These are phyloP conservation scores for Kalmanozyma brasiliensis DNA, from an alignment of 1,284 basidiomycete species.

Conservation along the genomic window DNA sequence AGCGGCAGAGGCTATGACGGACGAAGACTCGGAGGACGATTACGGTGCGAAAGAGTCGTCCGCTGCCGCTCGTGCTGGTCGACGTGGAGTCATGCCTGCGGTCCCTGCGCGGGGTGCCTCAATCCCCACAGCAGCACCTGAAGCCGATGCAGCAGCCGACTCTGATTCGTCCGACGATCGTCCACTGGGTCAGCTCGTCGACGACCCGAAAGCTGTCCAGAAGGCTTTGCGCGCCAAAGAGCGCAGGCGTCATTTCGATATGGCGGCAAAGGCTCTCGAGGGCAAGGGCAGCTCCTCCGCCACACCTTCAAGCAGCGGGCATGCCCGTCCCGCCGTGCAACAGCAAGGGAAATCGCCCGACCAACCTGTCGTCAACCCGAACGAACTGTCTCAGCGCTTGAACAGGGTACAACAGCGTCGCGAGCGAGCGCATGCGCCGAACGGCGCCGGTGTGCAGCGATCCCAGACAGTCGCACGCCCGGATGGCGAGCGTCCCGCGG, in stretches of 20 bases:
- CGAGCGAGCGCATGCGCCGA: conserved; percentile 19
- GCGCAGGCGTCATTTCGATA: conserved; percentile 41
- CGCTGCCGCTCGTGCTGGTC: conserved; percentile 9
- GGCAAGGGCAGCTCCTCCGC: conserved; percentile 22
- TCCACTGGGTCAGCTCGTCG: conserved; percentile 44
- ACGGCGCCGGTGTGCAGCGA: conserved; percentile 29
- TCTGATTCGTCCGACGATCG: conserved; percentile 51
- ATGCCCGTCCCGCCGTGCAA: conserved; percentile 13
- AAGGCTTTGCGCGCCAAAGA: conserved; percentile 43
- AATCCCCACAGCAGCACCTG: conserved; percentile 9
- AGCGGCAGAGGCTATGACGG: conserved; percentile 31
- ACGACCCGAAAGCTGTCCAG: conserved; percentile 45
- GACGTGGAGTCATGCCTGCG: conserved; percentile 8
- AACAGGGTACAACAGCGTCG: conserved; percentile 37
- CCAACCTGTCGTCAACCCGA: conserved; percentile 23
- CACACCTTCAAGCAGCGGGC: conserved; percentile 6
- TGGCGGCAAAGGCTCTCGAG: conserved; percentile 35
- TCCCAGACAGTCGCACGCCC: conserved; percentile 39
- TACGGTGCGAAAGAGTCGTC: conserved; percentile 26
- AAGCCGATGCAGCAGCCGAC: conserved; percentile 15
- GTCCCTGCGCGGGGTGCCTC: conserved; percentile 18
- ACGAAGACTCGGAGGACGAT: conserved; percentile 54
- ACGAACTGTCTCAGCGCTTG: conserved; percentile 35
- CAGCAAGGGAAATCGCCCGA: conserved; percentile 2
- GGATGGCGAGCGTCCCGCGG: conserved; percentile 11